These are phyloP conservation scores for Hypoxylon trugodes DNA, from an alignment of 495 filamentous ascomycete genomes.

Conservation along the genomic window DNA sequence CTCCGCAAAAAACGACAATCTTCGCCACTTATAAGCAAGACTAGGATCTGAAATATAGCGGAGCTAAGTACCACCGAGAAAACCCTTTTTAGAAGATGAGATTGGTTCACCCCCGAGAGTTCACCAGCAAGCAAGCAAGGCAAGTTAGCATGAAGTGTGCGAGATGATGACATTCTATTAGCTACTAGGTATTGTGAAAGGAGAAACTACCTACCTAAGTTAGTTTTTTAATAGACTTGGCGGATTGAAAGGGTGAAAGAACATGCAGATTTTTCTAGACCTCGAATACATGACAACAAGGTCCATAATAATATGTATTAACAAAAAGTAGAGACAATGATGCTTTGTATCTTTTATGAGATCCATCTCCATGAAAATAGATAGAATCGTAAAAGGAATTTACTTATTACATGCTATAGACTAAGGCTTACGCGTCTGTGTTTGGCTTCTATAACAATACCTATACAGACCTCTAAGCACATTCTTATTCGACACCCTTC, in stretches of 20 bases:
- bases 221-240: background rate
- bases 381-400: no score
- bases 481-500: no score
- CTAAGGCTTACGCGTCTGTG: no score
- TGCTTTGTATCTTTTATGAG: no score
- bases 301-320: no score
- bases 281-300: no score
- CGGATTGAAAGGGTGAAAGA: constrained; percentile 3
- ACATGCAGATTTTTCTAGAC: background rate
- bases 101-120: constrained; percentile 37
- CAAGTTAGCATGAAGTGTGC: constrained; percentile 28
- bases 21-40: constrained; percentile 26
- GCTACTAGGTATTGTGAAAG: background rate
- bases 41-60: constrained; percentile 26
- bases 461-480: no score
- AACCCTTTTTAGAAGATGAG: constrained; percentile 21
- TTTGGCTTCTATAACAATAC: no score
- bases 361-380: no score
- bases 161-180: constrained; percentile 29
- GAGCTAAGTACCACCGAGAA: constrained; percentile 38
- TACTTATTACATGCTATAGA: no score
- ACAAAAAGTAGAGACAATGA: no score
- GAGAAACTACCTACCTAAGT: background rate
- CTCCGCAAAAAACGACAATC: constrained; percentile 41
- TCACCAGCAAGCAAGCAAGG: constrained; percentile 34